A percentile compares a stretch with the other conserved stretches of the same genome.
phyloP scores from a whole-genome alignment of 2,329 filamentous ascomycete genomes.

The Rutstroemia sp. region DNA sequence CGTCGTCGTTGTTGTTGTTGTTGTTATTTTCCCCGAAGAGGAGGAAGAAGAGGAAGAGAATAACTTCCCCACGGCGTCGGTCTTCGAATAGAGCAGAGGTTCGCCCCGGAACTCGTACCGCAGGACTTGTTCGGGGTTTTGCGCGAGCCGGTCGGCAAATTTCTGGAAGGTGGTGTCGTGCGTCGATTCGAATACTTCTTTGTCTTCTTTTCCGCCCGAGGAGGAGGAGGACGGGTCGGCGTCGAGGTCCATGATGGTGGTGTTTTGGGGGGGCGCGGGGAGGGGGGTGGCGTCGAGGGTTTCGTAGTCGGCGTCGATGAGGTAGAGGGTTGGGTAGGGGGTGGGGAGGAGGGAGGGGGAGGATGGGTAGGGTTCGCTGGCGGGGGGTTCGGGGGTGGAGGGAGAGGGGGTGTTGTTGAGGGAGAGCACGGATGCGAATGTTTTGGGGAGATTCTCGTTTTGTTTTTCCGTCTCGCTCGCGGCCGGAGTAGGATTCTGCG shows the following conservation, averaged over 20 bases:
- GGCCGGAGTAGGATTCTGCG: constrained; percentile 26
- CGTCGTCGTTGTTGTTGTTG: constrained; percentile 14
- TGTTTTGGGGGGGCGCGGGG: constrained; percentile 39
- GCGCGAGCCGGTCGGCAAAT: constrained; percentile 69
- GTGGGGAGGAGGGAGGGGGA: constrained; percentile 52
- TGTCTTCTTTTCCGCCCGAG: constrained; percentile 50
- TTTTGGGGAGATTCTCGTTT: constrained; percentile 41
- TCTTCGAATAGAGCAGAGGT: constrained; percentile 74
- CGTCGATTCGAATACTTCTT: constrained; percentile 63
- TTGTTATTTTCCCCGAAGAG: constrained; percentile 15
- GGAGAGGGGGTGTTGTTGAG: constrained; percentile 48
- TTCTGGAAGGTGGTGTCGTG: constrained; percentile 73
- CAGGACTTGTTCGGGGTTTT: constrained; percentile 78
- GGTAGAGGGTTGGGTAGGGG: constrained; percentile 70
- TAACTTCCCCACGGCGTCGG: constrained; percentile 63
- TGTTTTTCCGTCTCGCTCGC: constrained; percentile 10
- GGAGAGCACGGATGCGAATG: constrained; percentile 69
- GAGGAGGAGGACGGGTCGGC: constrained; percentile 30
- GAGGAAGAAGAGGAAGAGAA: constrained; percentile 32
- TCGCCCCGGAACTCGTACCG: constrained; percentile 69
- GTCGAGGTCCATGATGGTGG: constrained; percentile 40
- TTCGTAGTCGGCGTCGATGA: constrained; percentile 87
- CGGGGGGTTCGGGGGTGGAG: constrained; percentile 27
- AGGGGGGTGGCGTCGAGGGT: constrained; percentile 57
- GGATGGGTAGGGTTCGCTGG: constrained; percentile 69